Evolutionary conservation across 169 alveolate genomes (phyloP).

Genomic region (Cryptosporidium baileyi): DNA sequence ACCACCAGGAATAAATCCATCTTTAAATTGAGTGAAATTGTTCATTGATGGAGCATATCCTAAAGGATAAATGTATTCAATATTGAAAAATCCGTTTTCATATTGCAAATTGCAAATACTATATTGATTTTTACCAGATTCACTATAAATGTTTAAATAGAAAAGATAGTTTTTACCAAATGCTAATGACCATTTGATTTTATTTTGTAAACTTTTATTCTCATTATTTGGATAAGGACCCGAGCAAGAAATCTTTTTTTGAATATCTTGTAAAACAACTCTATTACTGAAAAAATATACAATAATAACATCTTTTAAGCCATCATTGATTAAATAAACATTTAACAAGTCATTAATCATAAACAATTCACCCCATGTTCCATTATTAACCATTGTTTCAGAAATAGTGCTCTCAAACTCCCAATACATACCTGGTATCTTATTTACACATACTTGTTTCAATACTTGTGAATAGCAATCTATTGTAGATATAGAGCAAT

Average conservation of each 20-base stretch:
- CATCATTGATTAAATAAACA: background rate
- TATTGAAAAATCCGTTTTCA: background rate
- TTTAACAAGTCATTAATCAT: background rate
- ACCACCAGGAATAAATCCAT: conserved; percentile 2
- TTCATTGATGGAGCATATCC: conserved; percentile 33
- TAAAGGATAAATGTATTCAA: conserved; percentile 16
- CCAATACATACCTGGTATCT: background rate
- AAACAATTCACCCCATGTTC: conserved; percentile 28
- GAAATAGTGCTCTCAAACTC: background rate
- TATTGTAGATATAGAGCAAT: background rate
- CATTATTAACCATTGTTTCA: conserved; percentile 17
- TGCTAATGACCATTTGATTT: conserved; percentile 31
- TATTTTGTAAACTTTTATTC: background rate
- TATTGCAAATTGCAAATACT: conserved; percentile 20
- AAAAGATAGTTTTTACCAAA: background rate
- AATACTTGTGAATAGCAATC: conserved; percentile 31
- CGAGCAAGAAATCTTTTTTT: background rate
- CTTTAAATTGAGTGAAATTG: background rate
- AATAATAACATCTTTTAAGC: background rate
- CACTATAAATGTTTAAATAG: background rate
- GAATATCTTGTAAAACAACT: conserved; percentile 5
- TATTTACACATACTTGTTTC: background rate
- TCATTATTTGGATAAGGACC: conserved; percentile 12
- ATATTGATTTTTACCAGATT: background rate
- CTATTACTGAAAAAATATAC: conserved; percentile 9